phyloP scores from a whole-genome alignment of 2,329 filamentous ascomycete species.

The Neofusicoccum laricinum region DNA sequence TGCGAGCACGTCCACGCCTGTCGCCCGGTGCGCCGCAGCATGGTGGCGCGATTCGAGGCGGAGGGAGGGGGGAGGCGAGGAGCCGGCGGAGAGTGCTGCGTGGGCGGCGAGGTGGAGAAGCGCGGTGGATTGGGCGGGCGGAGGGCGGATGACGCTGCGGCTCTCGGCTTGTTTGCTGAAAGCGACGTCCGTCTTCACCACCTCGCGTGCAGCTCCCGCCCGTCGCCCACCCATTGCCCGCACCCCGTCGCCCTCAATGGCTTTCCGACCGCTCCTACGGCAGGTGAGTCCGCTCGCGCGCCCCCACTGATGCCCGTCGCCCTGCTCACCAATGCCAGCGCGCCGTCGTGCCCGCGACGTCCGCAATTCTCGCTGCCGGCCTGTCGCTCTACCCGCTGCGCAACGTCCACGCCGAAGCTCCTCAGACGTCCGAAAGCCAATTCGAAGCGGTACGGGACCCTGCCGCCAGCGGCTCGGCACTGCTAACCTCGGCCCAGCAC shows the following conservation, averaged over 20 bases:
- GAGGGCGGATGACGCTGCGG: constrained; percentile 6
- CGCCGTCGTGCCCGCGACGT: constrained; percentile 47
- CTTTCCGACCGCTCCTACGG: constrained; percentile 52
- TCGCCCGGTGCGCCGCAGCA: constrained; percentile 41
- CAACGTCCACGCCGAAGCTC: constrained; percentile 49
- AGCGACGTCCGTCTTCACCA: constrained; percentile 22
- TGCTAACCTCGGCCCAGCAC: constrained; percentile 18
- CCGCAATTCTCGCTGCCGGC: constrained; percentile 42
- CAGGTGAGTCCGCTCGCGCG: constrained; percentile 40
- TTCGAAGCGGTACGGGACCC: not conserved
- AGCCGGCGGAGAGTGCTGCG: not conserved
- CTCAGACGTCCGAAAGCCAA: constrained; percentile 9
- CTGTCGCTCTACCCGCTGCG: constrained; percentile 47
- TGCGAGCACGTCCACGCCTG: constrained; percentile 61
- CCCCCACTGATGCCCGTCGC: constrained; percentile 17
- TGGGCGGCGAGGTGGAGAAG: constrained; percentile 9
- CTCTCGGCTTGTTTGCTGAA: constrained; percentile 2
- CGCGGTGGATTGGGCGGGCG: not conserved
- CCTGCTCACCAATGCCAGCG: constrained; percentile 38
- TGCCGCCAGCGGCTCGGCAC: not conserved
- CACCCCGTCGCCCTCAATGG: constrained; percentile 42
- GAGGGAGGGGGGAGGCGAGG: not conserved
- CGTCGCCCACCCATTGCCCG: constrained; percentile 18
- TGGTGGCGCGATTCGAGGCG: constrained; percentile 19
- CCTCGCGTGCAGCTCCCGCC: constrained; percentile 19